Base-by-base conservation (phyloP, 1,284 basidiomycete genomes). In the Thecaphora thlaspeos region DNA sequence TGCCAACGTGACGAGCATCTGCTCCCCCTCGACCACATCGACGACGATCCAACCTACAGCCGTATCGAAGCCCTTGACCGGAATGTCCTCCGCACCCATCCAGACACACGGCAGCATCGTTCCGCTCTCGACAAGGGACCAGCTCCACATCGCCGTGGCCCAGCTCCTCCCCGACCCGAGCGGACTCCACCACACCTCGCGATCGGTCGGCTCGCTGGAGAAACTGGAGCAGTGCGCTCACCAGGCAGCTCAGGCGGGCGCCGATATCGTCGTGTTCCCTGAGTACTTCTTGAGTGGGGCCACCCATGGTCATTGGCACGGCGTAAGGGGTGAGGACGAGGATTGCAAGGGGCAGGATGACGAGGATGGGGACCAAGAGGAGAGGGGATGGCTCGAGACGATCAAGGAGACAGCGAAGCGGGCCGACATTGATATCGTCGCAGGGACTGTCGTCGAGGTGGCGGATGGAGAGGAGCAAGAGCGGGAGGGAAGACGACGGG, bases 271-370 rank as follows among this genome's bases (percentile, higher is more conserved):
- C 32, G 66, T 74, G 1, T 70, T 77, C 19, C 75, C 75, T 9
- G 75, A 77, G 53, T 77, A 75, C 58, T 77, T 74, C 55, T 41
- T 76, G 9, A 71, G 63, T 2, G 73, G 73, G 5, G 68, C 73
- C 4, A 65, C 61, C 12, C 66, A 71, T 45, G 72, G 65, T 12
- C 45, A 50, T 11, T 73, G 71, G 71, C 34, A 7, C 62, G 61
- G 24, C 23, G 49, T 37, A 43, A 46, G 40, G 51, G 41, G 1
- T 39, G 43, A 12, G n/a, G 37, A 43, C 23, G 21, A 30, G 48
- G 10, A 21, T 34, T 43, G 22, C 24, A 26, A 40, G 17, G 21
- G 32, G 8, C 26, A 42, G 21, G 34, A 26, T 1, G 22, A 30
- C 19, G 43, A 12, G n/a, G 37, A 43, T 21, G 21, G 24, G 48